Base-by-base conservation (phyloP, 495 filamentous ascomycete genomes). In the Parmelia sp. region DNA sequence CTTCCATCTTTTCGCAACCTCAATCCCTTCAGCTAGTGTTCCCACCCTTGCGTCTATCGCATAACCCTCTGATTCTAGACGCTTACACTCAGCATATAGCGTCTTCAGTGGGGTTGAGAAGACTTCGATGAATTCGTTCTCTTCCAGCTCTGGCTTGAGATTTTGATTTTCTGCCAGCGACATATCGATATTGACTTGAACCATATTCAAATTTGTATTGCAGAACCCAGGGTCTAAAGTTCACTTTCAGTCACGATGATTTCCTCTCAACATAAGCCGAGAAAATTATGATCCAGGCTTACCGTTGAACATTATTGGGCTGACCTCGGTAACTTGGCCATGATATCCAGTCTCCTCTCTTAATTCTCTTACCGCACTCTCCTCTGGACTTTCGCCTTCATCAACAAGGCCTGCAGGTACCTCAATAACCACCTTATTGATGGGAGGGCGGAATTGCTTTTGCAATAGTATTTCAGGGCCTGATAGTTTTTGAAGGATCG, bases 341-440 rank as follows among this genome's bases (percentile, higher is more conserved):
- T 90, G 83, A 72, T 94, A 97, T 8, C 94, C 94, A 0, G 94
- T 96, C 75, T 98, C 94, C 74, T 98, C 94, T 68, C 85, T 91
- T 65, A 98, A 79, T 71, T 97, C 92, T n/a, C 92, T 80, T 19
- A 96, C 80, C 11, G 92, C 92, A 61, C 88, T 88, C 65, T 89
- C 74, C 69, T 92, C 88, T 1, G 88, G 83, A 0, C 84, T 89
- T 73, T 96, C 92, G 36, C 83, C 85, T 11, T 85, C 87, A 75
- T 97, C 92, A 19, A 96, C 84, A 12, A 97, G 75, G 0, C 92
- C 92, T 5, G 92, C 92, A 0, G 92, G 92, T 3, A 95, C 80
- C 71, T 96, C 92, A 63, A 96, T 88, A 40, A 84, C 82, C 33
- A 90, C 77, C 66, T 88, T 88, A 67, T 89, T 84, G 47, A 95